Percentiles rank a stretch among this genome's conserved stretches.
Conservation (phyloP, 75 land plant species). For the Pinus taeda region DNA sequence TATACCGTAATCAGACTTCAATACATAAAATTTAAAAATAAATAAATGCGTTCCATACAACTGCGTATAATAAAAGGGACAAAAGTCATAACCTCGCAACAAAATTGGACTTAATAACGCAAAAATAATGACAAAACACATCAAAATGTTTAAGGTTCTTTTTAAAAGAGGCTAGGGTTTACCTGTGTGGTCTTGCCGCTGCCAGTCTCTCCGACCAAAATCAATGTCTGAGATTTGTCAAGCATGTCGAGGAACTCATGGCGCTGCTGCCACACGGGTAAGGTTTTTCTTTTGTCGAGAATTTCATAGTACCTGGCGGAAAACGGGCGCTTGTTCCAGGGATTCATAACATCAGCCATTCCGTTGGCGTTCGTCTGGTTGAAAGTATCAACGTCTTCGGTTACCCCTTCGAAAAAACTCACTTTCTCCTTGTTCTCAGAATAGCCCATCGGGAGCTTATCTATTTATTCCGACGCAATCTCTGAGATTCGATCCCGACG, state of each 20-base stretch:
- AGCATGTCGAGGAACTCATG: slow-evolving; percentile 39
- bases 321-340: slow-evolving; percentile 36
- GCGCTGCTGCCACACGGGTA: slow-evolving; percentile 58
- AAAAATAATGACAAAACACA: too few relatives aligned
- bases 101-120: too few relatives aligned
- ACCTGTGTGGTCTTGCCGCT: slow-evolving; percentile 65
- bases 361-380: slow-evolving; percentile 46
- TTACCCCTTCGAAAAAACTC: slow-evolving; percentile 94
- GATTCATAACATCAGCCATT: slow-evolving; percentile 15
- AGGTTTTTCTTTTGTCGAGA: slow-evolving; percentile 50
- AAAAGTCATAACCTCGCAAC: too few relatives aligned
- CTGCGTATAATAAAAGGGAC: too few relatives aligned
- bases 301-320: slow-evolving; percentile 41
- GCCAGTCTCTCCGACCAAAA: slow-evolving; percentile 55
- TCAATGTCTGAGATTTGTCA: slow-evolving; percentile 43
- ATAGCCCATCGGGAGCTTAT: slow-evolving; percentile 26
- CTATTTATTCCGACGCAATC: too few relatives aligned
- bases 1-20: too few relatives aligned
- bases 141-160: too few relatives aligned
- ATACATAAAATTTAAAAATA: too few relatives aligned
- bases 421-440: slow-evolving; percentile 89
- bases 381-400: slow-evolving; percentile 45
- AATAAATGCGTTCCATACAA: too few relatives aligned
- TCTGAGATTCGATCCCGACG: not conserved
- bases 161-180: not conserved